Conservation (phyloP, 805 yeast genomes). For the Candida railenensis region DNA sequence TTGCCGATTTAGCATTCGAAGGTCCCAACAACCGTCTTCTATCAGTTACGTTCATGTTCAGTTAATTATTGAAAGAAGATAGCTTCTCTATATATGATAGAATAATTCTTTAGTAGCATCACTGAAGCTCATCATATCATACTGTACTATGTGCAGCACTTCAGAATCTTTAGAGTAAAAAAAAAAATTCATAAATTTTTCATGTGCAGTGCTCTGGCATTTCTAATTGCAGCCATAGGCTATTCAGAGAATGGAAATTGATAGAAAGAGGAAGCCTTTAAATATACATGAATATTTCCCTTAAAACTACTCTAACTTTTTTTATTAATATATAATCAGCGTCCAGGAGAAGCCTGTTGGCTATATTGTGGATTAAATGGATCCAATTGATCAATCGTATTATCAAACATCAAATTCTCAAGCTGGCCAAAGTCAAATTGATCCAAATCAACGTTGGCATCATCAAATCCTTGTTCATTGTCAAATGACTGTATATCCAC, state of each 20-base stretch:
- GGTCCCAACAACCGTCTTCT: constrained; percentile 91
- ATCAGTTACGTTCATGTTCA: constrained; percentile 48
- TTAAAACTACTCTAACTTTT: no score
- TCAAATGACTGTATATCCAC: background rate
- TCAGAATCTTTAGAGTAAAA: no score
- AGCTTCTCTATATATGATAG: no score
- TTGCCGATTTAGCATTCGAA: constrained; percentile 46
- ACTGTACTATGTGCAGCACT: background rate
- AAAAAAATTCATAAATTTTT: background rate
- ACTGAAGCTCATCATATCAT: background rate
- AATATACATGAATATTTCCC: no score
- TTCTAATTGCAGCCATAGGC: background rate
- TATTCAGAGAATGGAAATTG: no score
- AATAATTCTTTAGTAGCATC: background rate
- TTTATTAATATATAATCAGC: background rate
- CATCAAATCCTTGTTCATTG: constrained; percentile 1
- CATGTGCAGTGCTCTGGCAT: no score
- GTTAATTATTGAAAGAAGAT: no score
- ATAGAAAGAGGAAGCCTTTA: no score
- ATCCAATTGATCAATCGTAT: constrained; percentile 23
- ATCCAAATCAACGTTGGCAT: constrained; percentile 8
- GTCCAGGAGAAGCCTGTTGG: background rate
- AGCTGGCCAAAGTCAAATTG: constrained; percentile 20
- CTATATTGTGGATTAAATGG: constrained; percentile 15
- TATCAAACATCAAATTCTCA: constrained; percentile 18